These are phyloP conservation scores for Lycium barbarum DNA, from an alignment of 257 asterid species.

Conservation along the genomic window DNA sequence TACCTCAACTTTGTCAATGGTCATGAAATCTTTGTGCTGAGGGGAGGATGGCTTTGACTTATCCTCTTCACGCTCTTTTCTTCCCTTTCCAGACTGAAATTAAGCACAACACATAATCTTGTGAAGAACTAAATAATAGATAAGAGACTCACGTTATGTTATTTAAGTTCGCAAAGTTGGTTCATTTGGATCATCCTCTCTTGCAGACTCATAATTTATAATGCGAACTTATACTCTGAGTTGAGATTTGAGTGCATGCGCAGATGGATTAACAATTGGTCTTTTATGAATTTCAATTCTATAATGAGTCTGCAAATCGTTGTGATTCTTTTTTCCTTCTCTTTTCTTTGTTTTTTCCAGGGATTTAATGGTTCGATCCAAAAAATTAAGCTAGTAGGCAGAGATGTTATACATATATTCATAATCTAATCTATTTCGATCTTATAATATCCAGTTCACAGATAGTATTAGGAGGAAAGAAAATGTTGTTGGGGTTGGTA, in stretches of 20 bases:
- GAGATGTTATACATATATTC: not conserved
- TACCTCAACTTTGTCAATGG: not conserved
- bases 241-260: not conserved
- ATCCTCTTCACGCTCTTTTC: not conserved
- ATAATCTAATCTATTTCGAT: not conserved
- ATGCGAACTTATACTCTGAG: not conserved
- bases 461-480: no score
- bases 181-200: not conserved
- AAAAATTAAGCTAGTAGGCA: not conserved
- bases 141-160: not conserved
- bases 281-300: not conserved
- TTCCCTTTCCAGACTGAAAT: conserved; percentile 22
- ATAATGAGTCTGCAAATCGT: not conserved
- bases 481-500: not conserved
- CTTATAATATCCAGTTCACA: no score
- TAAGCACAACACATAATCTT: not conserved
- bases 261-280: not conserved
- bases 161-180: not conserved
- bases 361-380: not conserved
- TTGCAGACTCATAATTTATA: not conserved
- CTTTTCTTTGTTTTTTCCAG: not conserved
- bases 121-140: not conserved
- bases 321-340: not conserved
- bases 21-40: conserved; percentile 11
- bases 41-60: conserved; percentile 17